Base-by-base conservation (phyloP, 202 grass and related monocot genomes). In the Schoenoplectus tabernaemontani region DNA sequence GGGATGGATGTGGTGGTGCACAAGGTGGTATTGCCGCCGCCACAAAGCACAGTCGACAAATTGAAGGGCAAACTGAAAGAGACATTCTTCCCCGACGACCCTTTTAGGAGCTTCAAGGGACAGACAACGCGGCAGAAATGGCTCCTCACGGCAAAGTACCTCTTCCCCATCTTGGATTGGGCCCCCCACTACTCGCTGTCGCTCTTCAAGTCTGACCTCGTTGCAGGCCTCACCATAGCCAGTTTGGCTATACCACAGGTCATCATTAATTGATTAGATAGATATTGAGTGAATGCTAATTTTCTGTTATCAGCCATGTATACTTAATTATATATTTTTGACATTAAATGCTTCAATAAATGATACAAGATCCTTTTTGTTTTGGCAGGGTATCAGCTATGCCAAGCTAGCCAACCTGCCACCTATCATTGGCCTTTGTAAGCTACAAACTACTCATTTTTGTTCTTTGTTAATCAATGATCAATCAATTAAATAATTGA, bases 71-170 rank as follows among this genome's bases (percentile, higher is more conserved):
- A 89, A 86, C n/a, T 92, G 63, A 98, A 98, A 83, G 95, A 98
- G 91, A 98, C 91, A 24, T 90, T 98, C 86, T 98, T 98, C 86
- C 91, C 95, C 0, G 95, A 98, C 78, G 95, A 98, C 65, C 91
- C 95, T 7, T 98, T 98, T 72, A 83, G 91, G 60, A 77, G 78
- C 33, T 94, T 98, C 88, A 86, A 94, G 47, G 95, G 91, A 47
- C 86, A 92, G 69, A 77, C 89, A 9, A 34, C 5, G 11, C 9
- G 32, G 17, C 60, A 38, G 63, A 88, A 92, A 80, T 90, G 86
- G 83, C 76, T 90, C 5, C 64, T 98, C 23, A 89, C 78, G 3
- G 81, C 80, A 28, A 84, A 85, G 77, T 98, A 92, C 78, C 88
- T 98, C 30, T 98, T 98, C 88, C 95, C 95, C 6, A 79, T 98